These are phyloP conservation scores for Plasmodium knowlesi DNA, from an alignment of 169 alveolate genomes.

Conservation along the genomic window DNA sequence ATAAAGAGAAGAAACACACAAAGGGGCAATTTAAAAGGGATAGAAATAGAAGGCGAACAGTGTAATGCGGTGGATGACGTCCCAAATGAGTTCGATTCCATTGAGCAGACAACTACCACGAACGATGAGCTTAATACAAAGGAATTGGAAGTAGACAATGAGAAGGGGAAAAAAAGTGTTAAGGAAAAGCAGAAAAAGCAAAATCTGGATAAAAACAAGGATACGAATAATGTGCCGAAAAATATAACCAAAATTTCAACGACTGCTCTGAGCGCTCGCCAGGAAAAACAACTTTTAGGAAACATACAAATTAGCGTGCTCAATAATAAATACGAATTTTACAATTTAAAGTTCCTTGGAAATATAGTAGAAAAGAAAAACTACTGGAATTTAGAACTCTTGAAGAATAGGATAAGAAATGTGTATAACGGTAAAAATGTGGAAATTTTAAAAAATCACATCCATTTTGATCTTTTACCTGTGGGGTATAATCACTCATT, in stretches of 20 bases:
- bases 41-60: background rate
- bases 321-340: slow-evolving; percentile 68
- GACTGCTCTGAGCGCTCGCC: background rate
- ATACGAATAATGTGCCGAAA: background rate
- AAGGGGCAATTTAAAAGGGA: background rate
- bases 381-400: slow-evolving; percentile 67
- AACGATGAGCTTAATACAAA: background rate
- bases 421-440: slow-evolving; percentile 19
- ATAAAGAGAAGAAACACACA: background rate
- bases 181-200: background rate
- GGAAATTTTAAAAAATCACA: slow-evolving; percentile 54
- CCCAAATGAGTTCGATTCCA: background rate
- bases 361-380: slow-evolving; percentile 46
- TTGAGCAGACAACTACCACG: background rate
- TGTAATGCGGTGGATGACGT: background rate
- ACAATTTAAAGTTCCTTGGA: slow-evolving; percentile 61
- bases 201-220: background rate
- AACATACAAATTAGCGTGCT: slow-evolving; percentile 33
- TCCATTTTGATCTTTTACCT: slow-evolving; percentile 68
- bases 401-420: slow-evolving; percentile 27
- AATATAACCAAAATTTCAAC: background rate
- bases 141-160: background rate
- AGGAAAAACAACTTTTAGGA: slow-evolving; percentile 26
- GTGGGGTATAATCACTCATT: slow-evolving; percentile 44
- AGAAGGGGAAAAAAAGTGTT: background rate